Base-by-base conservation (phyloP, 2,329 filamentous ascomycete species). In the Verticillium nonalfalfae region DNA sequence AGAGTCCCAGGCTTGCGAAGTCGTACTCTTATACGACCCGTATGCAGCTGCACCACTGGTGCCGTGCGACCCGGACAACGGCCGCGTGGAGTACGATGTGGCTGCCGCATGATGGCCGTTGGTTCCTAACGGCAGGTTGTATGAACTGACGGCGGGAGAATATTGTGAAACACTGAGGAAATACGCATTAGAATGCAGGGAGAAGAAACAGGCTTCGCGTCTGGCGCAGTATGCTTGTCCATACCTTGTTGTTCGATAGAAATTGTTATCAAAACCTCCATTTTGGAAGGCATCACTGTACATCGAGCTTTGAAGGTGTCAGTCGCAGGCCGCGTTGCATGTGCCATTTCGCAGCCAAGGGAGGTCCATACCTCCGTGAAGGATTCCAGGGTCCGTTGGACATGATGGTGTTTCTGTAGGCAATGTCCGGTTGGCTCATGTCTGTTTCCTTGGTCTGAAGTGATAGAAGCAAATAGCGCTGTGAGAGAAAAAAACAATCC, bases 281-380 rank as follows among this genome's bases (percentile, higher is more conserved):
- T 59, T 69, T 58, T 73, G 70, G 60, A 72, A 73, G 31, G 68
- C 66, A 60, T 74, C 74, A 66, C 67, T 69, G 63, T 74, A 75
- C 56, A 73, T 68, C 57, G 68, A 67, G 66, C 73, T 75, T 72
- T 64, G 61, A 56, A 3, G 18, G 56, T 39, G 36, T 55, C 31
- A 31, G 64, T 66, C 62, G 21, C 45, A 10, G 45, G 45, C 7
- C 18, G 18, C 45, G 21, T 11, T 5, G 7, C 45, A 26, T 26
- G 18, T 36, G 52, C 34, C 56, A 52, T 35, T 63, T 21, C 55
- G 33, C 45, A 50, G n/a, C 36, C 63, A 58, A 33, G 54, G 63
- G 61, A 57, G 68, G 62, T 70, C 73, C 80, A 78, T 78, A 85
- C 82, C 81, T 85, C 74, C 78, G 80, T 66, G 78, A 74, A 65